Base-by-base conservation (phyloP, 768 basidiomycete species). In the Termitomyces titanicus region DNA sequence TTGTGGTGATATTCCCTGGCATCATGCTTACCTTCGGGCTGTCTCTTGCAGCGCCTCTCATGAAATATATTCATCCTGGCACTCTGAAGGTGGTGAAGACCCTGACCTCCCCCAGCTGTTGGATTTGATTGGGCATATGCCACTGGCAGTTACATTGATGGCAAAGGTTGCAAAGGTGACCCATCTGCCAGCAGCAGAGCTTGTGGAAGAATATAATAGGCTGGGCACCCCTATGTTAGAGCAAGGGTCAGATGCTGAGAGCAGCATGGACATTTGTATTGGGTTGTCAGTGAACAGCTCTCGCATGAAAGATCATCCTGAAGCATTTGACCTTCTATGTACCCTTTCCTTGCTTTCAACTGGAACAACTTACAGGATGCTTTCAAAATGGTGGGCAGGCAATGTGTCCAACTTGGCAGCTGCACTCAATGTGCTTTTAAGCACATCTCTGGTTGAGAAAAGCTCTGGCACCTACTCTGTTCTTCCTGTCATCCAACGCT, bases 61-160 rank as follows among this genome's bases (percentile, higher is more conserved):
- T 22, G 56, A 56, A 33, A 61, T 68, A 18, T 70, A 66, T 49
- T 39, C 53, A 15, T 54, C 52, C 15, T 57, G 66, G 18, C 44
- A 66, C 47, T 60, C 62, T 9, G 50, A 48, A 29, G 62, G 66
- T 8, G 55, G 57, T 8, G 45, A 52, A 34, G 59, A 64, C 24
- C 58, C 61, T 17, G 64, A 63, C 12, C 60, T 72, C 10, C 60
- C 61, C 48, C 40, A 42, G 2, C 51, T 71, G 3, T 47, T 71
- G 25, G 47, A 54, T 1, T 55, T 54, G 3, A 44, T 74, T 18
- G 68, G 63, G 13, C 46, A 64, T 50, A 62, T 73, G 49, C 72
- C 74, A 29, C 59, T 70, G 39, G 72, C 72, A 3, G 60, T 75
- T 27, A 70, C 66, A 15, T 59, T 75, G 5, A 63, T 74, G 63